phyloP scores from a whole-genome alignment of 345 rosid species.

The Dimocarpus longan region DNA sequence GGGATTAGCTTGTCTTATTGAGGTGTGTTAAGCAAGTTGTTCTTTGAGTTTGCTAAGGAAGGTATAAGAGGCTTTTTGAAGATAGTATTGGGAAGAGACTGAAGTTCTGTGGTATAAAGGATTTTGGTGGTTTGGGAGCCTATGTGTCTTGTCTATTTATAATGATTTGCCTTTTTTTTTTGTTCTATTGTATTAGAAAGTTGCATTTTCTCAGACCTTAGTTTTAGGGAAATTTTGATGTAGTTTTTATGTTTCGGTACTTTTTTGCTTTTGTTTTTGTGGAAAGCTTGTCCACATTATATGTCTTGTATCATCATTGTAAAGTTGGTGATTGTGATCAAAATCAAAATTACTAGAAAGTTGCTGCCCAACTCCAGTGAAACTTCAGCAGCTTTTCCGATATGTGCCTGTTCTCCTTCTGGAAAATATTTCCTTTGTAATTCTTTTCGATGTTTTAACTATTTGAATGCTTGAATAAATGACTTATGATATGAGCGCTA shows the following conservation, averaged over 20 bases:
- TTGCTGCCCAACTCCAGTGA: background rate
- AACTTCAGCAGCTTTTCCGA: constrained; percentile 5
- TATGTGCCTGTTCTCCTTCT: background rate
- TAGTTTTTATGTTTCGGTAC: background rate
- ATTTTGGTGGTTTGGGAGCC: background rate
- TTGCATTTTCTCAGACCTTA: background rate
- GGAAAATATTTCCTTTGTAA: background rate
- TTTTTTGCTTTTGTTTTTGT: background rate
- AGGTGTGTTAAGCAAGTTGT: background rate
- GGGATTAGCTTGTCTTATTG: background rate
- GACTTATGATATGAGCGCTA: background rate
- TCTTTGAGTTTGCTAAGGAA: background rate
- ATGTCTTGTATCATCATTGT: background rate
- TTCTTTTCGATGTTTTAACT: background rate
- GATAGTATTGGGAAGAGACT: background rate
- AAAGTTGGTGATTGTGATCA: background rate
- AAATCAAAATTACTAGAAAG: background rate
- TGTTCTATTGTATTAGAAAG: background rate
- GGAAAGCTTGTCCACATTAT: background rate
- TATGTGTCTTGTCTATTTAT: background rate
- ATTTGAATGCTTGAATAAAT: background rate
- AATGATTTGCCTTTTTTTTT: background rate
- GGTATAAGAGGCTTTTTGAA: background rate
- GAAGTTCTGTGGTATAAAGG: background rate
- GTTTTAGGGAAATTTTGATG: background rate